Base-by-base conservation (phyloP, 1,284 basidiomycete genomes). In the Boletus mariae region DNA sequence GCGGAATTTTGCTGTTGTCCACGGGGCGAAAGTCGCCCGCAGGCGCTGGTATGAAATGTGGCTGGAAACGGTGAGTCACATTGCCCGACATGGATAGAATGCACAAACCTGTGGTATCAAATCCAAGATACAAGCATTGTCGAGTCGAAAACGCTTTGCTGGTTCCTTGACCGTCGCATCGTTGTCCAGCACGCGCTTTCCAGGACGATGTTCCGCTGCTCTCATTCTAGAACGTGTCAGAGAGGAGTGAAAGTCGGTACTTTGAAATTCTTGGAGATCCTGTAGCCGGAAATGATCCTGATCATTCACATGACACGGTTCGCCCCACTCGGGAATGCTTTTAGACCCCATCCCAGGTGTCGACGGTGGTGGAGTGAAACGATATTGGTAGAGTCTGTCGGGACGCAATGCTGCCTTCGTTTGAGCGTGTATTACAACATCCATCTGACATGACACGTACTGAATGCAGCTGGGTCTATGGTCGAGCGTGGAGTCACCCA, bases 221-320 rank as follows among this genome's bases (percentile, higher is more conserved):
- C 1, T 34, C 6, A 5, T 17, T 29, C 41, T 28, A 8, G 31
- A 12, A 48, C 25, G 43, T 44, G 49, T 41, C 38, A 29, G 9
- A 32, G 44, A 48, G 29, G 26, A 2, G 37, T 55, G 51, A 40
- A 66, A 55, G 49, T 65, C 54, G 25, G 67, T 67, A 5, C 54
- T 67, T 43, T 68, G 46, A 53, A 82, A 82, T 15, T 77, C 75
- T 48, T 74, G 72, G 45, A 82, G 68, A 23, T 73, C 69, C 17
- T 65, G 54, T 11, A 77, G 43, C 34, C 52, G 58, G 49, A 69
- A 73, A 28, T 70, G 34, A 40, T 71, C 70, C 31, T 73, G 72
- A 17, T 71, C 66, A 12, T 61, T 59, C 9, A 57, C 56, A 32
- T 61, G 43, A 17, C 62, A 57, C 32, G 56, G 61, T 15, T 61